Conservation (phyloP, 352 stramenopile genomes). For the Globisporangium takayamanum region DNA sequence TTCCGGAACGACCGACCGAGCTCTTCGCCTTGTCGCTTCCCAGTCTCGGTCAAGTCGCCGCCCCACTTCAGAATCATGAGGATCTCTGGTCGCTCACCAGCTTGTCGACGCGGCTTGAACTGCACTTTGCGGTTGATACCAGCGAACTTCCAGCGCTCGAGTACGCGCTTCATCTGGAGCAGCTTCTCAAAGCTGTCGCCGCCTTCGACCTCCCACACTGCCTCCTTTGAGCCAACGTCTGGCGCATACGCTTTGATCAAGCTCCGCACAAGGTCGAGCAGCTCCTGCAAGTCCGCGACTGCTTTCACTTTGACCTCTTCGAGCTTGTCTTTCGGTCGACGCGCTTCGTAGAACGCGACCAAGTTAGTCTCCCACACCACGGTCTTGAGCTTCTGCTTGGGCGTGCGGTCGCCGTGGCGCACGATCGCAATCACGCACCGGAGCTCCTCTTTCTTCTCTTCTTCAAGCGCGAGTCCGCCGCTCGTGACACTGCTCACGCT, state of each 20-base stretch:
- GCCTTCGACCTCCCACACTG: constrained; percentile 80
- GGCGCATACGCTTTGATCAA: constrained; percentile 81
- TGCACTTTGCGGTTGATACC: constrained; percentile 97
- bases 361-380: constrained; percentile 83
- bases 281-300: constrained; percentile 70
- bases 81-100: constrained; percentile 82
- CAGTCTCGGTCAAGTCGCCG: constrained; percentile 97
- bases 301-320: constrained; percentile 85
- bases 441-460: constrained; percentile 93
- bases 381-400: constrained; percentile 99
- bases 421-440: constrained; percentile 98
- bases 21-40: constrained; percentile 93
- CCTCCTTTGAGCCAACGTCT: constrained; percentile 70
- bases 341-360: constrained; percentile 76
- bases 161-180: constrained; percentile 93
- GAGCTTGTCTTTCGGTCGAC: constrained; percentile 62
- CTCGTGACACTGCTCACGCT: constrained; percentile 60
- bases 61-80: constrained; percentile 99
- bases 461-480: constrained; percentile 28
- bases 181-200: constrained; percentile 91
- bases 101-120: constrained; percentile 69
- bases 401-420: constrained; percentile 97
- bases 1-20: constrained; percentile 92
- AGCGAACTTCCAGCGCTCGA: constrained; percentile 95
- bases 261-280: constrained; percentile 72